Base-by-base conservation (phyloP, 305 asterid genomes). In the Fraxinus sp. region DNA sequence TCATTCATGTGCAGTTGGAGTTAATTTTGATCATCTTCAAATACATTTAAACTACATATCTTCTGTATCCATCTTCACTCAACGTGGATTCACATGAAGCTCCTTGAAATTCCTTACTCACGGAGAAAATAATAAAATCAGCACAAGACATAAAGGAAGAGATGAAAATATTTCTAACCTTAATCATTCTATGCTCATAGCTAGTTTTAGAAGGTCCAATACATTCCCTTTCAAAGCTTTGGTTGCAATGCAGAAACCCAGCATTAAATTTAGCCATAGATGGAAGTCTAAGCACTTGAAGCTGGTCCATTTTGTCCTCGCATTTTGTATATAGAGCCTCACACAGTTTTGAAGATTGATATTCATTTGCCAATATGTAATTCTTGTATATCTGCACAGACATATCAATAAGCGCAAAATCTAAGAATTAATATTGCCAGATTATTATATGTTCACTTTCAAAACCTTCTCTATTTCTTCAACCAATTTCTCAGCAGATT, bases 201-300 rank as follows among this genome's bases (percentile, higher is more conserved):
- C 86, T 94, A 68, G 80, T 81, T 92, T 93, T 93, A 74, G 98
- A 91, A 79, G 99, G 99, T 74, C 99, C 99, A 32, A 97, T 92
- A 83, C 99, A 97, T 79, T 93, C 98, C 62, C 30, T 84, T 76
- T 91, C 97, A 75, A 97, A 97, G 86, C 98, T 97, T 84, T 85
- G 95, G 89, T 97, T 94, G 92, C 99, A 97, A 16, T 93, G 98
- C 64, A 91, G 89, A 85, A 94, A 97, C 33, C 99, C 99, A 10
- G 97, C 99, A 86, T 97, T 97, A 80, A 97, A 97, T 82, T 97
- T 97, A 32, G 99, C 98, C 99, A 96, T 96, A 14, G 99, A 90
- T 36, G 99, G 99, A 85, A 96, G 98, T 82, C 94, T 89, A 82
- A 94, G 98, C 82, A 91, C 96, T 90, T 96, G 99, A 80, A 96